These are phyloP conservation scores for Pythium sp. DNA, from an alignment of 352 stramenopile species.

Conservation along the genomic window DNA sequence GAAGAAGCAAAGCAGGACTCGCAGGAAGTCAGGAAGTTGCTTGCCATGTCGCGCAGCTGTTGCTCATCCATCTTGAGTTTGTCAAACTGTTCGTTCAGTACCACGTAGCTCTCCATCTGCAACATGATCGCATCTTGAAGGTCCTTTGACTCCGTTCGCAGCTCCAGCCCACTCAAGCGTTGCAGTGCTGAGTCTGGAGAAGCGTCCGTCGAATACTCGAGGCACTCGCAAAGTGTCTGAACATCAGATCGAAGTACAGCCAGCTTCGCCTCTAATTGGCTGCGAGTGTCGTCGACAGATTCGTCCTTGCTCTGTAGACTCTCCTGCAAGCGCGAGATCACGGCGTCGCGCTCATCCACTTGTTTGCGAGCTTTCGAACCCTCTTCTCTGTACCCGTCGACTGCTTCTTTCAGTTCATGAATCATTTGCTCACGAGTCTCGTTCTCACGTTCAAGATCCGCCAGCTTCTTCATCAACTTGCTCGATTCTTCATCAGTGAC, in stretches of 20 bases:
- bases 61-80: slow-evolving; percentile 1
- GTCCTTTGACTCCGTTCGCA: not conserved
- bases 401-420: slow-evolving; percentile 14
- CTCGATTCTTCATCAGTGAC: slow-evolving; percentile 6
- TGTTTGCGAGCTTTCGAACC: not conserved
- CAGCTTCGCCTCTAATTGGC: slow-evolving; percentile 1
- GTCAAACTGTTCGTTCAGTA: not conserved
- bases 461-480: slow-evolving; percentile 6
- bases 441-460: slow-evolving; percentile 1
- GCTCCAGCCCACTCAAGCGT: not conserved
- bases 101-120: slow-evolving; percentile 3
- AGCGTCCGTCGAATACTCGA: not conserved
- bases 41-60: not conserved
- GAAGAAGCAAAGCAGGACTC: not conserved
- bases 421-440: slow-evolving; percentile 1
- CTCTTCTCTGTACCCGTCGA: slow-evolving; percentile 10
- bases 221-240: slow-evolving; percentile 1
- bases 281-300: slow-evolving; percentile 11
- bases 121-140: slow-evolving; percentile 15
- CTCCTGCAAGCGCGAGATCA: slow-evolving; percentile 18
- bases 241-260: slow-evolving; percentile 4
- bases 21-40: slow-evolving; percentile 6
- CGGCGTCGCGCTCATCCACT: slow-evolving; percentile 1
- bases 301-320: slow-evolving; percentile 19
- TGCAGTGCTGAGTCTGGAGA: not conserved